Percentiles rank a stretch among this genome's conserved stretches.
These are phyloP conservation scores for Chrysanthemum makinoi DNA, from an alignment of 129 eudicot genomes.

Conservation along the genomic window DNA sequence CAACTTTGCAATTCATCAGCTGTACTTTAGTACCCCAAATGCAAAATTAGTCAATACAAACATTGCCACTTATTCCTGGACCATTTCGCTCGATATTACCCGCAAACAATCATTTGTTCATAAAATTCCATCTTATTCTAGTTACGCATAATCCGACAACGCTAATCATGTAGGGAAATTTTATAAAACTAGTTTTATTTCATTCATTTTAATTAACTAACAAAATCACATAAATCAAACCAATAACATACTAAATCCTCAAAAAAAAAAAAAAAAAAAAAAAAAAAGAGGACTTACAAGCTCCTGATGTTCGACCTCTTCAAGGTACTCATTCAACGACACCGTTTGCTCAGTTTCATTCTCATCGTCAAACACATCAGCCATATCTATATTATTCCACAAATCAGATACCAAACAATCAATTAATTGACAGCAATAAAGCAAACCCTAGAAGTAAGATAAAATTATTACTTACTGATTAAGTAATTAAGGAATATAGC, in stretches of 20 bases:
- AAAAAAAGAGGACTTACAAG: conserved; percentile 42
- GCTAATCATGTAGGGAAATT: no score
- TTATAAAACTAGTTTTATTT: not conserved
- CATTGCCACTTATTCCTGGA: no score
- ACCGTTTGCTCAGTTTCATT: conserved; percentile 65
- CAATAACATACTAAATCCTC: not conserved
- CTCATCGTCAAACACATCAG: conserved; percentile 78
- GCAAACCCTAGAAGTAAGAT: conserved; percentile 29
- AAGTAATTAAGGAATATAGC: conserved; percentile 15
- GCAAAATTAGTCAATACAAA: no score
- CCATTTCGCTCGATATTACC: no score
- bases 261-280: not conserved
- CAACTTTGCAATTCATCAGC: not conserved
- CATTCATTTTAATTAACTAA: not conserved
- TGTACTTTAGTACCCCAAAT: not conserved
- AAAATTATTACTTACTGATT: not conserved
- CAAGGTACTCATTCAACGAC: conserved; percentile 65
- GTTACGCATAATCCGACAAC: no score
- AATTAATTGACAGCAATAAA: not conserved
- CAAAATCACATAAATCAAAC: not conserved
- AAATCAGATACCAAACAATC: no score
- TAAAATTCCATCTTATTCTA: no score
- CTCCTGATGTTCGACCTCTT: conserved; percentile 75
- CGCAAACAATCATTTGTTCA: no score
- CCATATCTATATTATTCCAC: conserved; percentile 32